Percentiles rank a stretch among this genome's conserved stretches.
Evolutionary conservation across 2,329 filamentous ascomycete genomes (phyloP).

Genomic region (Pleomassaria siparia): DNA sequence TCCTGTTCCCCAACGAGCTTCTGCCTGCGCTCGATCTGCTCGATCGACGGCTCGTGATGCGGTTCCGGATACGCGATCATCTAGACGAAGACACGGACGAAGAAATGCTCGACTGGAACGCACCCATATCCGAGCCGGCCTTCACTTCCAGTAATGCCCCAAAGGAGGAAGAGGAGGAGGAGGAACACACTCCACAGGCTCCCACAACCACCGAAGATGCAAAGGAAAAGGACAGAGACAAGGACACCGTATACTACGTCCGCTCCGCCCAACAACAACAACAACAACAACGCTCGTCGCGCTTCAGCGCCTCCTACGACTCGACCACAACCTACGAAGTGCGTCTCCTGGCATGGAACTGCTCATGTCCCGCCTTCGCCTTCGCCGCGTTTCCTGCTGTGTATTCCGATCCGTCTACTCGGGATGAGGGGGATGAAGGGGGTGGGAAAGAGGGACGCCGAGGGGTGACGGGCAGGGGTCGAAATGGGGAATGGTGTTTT

Average conservation of each 20-base stretch:
- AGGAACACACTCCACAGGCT: neutral
- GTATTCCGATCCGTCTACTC: slow-evolving; percentile 13
- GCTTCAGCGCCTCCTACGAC: slow-evolving; percentile 29
- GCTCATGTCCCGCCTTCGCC: slow-evolving; percentile 82
- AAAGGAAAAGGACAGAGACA: neutral
- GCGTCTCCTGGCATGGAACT: slow-evolving; percentile 77
- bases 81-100: neutral
- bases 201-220: neutral
- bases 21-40: slow-evolving; percentile 86
- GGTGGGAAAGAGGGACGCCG: slow-evolving; percentile 14
- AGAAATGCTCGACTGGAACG: neutral
- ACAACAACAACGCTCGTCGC: slow-evolving; percentile 44
- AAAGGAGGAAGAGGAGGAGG: neutral
- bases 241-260: slow-evolving; percentile 59
- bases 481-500: slow-evolving; percentile 43
- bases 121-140: neutral
- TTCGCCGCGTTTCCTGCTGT: slow-evolving; percentile 64
- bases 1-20: slow-evolving; percentile 77
- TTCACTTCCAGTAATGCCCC: too few species aligned
- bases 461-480: neutral
- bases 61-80: slow-evolving; percentile 37
- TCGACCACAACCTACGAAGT: slow-evolving; percentile 64
- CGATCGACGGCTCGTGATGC: slow-evolving; percentile 72
- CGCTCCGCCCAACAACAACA: slow-evolving; percentile 61
- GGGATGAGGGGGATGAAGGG: neutral